Percentiles rank a stretch among this genome's conserved stretches.
Conservation (phyloP, 768 basidiomycete genomes). For the Crassisporium funariophilum region DNA sequence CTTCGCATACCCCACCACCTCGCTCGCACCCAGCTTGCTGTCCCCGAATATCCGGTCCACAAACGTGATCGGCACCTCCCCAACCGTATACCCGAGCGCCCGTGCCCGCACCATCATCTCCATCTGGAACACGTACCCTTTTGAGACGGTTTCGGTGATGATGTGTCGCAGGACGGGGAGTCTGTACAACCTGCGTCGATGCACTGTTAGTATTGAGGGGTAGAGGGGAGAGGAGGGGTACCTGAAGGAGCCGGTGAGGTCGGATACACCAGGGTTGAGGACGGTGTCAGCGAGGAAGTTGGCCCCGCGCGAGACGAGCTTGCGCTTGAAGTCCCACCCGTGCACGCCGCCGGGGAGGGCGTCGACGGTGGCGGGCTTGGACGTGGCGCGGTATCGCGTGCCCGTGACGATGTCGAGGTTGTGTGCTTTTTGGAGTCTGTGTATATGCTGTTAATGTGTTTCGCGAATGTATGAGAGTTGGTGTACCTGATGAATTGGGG, state of each 20-base stretch:
- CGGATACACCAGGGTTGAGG: slow-evolving; percentile 83
- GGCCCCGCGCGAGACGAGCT: slow-evolving; percentile 85
- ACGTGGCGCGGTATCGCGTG: slow-evolving; percentile 75
- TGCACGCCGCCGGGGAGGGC: slow-evolving; percentile 82
- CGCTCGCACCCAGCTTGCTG: slow-evolving; percentile 87
- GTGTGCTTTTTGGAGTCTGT: slow-evolving; percentile 79
- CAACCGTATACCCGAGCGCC: slow-evolving; percentile 80
- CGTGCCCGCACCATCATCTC: slow-evolving; percentile 95
- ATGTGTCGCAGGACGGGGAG: slow-evolving; percentile 76
- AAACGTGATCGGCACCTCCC: slow-evolving; percentile 93
- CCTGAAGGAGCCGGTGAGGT: slow-evolving; percentile 91
- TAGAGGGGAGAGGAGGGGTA: slow-evolving; percentile 32
- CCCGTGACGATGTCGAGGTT: slow-evolving; percentile 94
- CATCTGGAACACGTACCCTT: slow-evolving; percentile 97
- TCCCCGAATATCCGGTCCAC: slow-evolving; percentile 94
- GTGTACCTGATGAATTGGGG: slow-evolving; percentile 84
- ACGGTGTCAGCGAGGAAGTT: slow-evolving; percentile 90
- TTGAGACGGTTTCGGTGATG: slow-evolving; percentile 81
- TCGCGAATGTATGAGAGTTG: neutral
- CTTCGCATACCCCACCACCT: slow-evolving; percentile 84
- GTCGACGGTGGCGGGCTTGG: slow-evolving; percentile 57
- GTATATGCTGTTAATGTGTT: slow-evolving; percentile 5
- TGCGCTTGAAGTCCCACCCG: slow-evolving; percentile 91
- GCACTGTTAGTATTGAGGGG: slow-evolving; percentile 1
- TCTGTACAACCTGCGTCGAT: slow-evolving; percentile 65